Evolutionary conservation across 345 rosid genomes (phyloP).

Genomic region (Hibiscus syriacus): DNA sequence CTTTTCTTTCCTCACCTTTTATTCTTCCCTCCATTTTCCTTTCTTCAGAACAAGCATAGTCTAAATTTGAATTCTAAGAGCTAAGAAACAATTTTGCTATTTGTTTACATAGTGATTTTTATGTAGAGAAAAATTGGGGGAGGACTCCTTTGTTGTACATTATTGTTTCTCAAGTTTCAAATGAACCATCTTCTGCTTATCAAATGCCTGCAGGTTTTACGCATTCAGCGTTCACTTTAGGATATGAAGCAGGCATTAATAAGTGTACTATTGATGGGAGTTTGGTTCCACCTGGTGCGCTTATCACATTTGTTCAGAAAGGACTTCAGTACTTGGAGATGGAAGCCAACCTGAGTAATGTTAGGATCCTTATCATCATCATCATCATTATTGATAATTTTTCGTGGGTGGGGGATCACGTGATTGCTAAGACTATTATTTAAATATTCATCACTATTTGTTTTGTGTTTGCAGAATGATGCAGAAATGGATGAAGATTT

Average conservation of each 20-base stretch:
- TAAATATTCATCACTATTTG: slow-evolving; percentile 23
- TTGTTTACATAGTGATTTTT: background rate
- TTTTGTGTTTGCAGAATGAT: slow-evolving; percentile 57
- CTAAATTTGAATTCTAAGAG: no score
- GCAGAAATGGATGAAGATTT: no score
- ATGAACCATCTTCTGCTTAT: background rate
- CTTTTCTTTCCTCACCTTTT: no score
- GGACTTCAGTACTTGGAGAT: no score
- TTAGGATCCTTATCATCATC: slow-evolving; percentile 38
- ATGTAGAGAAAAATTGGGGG: background rate
- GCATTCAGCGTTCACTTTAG: no score
- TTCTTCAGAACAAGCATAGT: no score
- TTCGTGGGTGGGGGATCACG: no score
- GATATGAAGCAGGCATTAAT: slow-evolving; percentile 86
- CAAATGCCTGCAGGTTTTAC: slow-evolving; percentile 52
- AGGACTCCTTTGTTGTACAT: background rate
- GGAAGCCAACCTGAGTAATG: slow-evolving; percentile 92
- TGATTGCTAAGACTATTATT: no score
- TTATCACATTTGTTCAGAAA: slow-evolving; percentile 77
- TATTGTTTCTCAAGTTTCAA: background rate
- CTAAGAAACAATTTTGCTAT: no score
- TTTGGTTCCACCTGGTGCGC: slow-evolving; percentile 93
- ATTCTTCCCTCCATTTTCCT: no score
- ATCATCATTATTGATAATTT: slow-evolving; percentile 2
- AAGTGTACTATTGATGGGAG: slow-evolving; percentile 84